phyloP scores from a whole-genome alignment of 371 early-diverging fungal genomes.

The Mortierella sp. region DNA sequence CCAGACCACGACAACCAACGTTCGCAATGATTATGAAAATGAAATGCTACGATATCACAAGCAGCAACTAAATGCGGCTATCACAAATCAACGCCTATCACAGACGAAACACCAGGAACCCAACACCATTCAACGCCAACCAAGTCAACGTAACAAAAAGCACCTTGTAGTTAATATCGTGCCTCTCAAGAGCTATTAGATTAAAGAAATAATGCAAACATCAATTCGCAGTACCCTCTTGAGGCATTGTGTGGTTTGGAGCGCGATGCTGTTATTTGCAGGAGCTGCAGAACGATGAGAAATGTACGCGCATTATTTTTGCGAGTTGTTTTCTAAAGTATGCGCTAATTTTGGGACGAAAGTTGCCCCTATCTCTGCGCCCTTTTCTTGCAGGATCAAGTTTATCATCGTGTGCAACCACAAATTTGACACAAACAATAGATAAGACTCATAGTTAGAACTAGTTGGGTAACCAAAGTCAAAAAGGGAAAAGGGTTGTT shows the following conservation, averaged over 20 bases:
- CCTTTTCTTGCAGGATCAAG: too few relatives aligned
- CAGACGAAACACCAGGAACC: not conserved
- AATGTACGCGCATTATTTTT: slow-evolving; percentile 7
- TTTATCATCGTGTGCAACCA: too few relatives aligned
- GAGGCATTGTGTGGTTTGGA: not conserved
- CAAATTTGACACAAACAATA: not conserved
- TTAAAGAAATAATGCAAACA: slow-evolving; percentile 21
- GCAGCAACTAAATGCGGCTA: not conserved
- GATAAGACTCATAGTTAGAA: not conserved
- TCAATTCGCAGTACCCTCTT: not conserved
- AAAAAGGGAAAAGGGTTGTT: not conserved
- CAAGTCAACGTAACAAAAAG: slow-evolving; percentile 9
- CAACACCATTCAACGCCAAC: not conserved
- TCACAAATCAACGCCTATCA: not conserved
- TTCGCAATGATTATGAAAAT: slow-evolving; percentile 7
- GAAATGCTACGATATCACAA: not conserved
- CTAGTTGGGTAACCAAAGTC: not conserved
- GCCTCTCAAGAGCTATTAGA: slow-evolving; percentile 10
- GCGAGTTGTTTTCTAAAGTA: slow-evolving; percentile 3
- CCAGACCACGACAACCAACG: not conserved
- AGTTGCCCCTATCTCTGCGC: too few relatives aligned
- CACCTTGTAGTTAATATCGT: not conserved
- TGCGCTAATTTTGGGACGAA: not conserved
- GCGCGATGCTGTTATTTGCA: too few relatives aligned
- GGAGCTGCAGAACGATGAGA: too few relatives aligned